phyloP scores from a whole-genome alignment of 768 basidiomycete genomes.

The Boletellus ananas region DNA sequence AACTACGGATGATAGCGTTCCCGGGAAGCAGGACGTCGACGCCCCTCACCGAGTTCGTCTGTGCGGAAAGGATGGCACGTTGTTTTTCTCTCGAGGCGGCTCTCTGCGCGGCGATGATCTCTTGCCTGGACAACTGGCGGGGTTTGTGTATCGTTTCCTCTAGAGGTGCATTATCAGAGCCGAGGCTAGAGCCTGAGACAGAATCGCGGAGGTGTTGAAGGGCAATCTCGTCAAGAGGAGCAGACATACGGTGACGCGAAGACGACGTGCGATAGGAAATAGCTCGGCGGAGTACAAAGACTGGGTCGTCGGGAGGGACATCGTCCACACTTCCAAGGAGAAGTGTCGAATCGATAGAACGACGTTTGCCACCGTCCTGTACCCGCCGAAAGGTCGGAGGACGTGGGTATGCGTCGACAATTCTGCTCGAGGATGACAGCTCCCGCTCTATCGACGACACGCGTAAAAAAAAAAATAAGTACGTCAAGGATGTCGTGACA shows the following conservation, averaged over 20 bases:
- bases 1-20: slow-evolving; percentile 80
- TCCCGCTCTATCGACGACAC: slow-evolving; percentile 57
- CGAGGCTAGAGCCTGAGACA: slow-evolving; percentile 50
- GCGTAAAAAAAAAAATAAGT: slow-evolving; percentile 6
- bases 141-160: slow-evolving; percentile 36
- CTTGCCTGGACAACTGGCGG: slow-evolving; percentile 61
- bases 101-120: slow-evolving; percentile 92
- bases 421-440: slow-evolving; percentile 73
- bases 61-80: slow-evolving; percentile 79
- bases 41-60: slow-evolving; percentile 80
- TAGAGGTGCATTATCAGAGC: slow-evolving; percentile 39
- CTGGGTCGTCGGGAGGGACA: slow-evolving; percentile 76
- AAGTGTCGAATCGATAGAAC: slow-evolving; percentile 78
- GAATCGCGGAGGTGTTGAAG: slow-evolving; percentile 69
- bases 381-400: slow-evolving; percentile 69
- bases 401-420: slow-evolving; percentile 77
- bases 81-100: slow-evolving; percentile 83
- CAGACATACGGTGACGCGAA: slow-evolving; percentile 66
- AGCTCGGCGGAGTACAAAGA: slow-evolving; percentile 86
- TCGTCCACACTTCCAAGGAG: slow-evolving; percentile 72
- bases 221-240: slow-evolving; percentile 81
- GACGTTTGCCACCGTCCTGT: slow-evolving; percentile 63
- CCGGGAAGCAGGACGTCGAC: slow-evolving; percentile 86
- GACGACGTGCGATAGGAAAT: slow-evolving; percentile 67
- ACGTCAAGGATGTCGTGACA: background rate